Base-by-base conservation (phyloP, 305 asterid genomes). In the Monarda citriodora region DNA sequence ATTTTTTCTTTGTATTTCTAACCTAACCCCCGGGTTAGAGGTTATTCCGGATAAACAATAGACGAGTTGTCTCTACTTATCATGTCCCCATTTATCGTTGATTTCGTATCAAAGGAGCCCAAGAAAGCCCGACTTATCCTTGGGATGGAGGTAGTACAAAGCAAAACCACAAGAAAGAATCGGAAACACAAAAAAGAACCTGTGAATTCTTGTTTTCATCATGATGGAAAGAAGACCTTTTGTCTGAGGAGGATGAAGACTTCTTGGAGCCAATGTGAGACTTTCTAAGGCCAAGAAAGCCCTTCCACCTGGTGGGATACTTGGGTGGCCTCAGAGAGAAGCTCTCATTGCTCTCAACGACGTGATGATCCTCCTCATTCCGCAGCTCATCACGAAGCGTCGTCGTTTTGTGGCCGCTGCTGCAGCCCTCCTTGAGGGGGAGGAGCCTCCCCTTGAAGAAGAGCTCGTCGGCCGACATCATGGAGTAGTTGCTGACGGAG, bases 381-480 rank as follows among this genome's bases (percentile, higher is more conserved):
- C 62, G 74, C 3, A 86, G 83, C 72, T 91, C 95, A 41, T 88
- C 96, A 18, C 98, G 72, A 1, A 91, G 80, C 4, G 94, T 82
- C 6, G 91, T 80, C 15, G 78, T 72, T 29, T 61, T 69, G 34
- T 25, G 44, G 31, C 53, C 47, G 47, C 38, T 46, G 46, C 55
- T 29, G 59, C 70, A 60, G 12, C 46, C 65, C 13, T 86, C 92
- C 75, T 86, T 88, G 15, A 79, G 58, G 0, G 97, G 95, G 42
- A 89, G 70, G 2, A 92, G 73, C 64, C 85, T 68, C 0, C 98
- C 97, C 12, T 87, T 79, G 64, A 68, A 92, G 72, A 92, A 83
- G 1, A 92, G 95, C 70, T 89, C 89, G 52, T 92, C 98, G 12
- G 98, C 98, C 36, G 79, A 70, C 77, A 89, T 83, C 91, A 83